Conservation (phyloP, 140 eudicot species). For the Bidens hawaiensis region DNA sequence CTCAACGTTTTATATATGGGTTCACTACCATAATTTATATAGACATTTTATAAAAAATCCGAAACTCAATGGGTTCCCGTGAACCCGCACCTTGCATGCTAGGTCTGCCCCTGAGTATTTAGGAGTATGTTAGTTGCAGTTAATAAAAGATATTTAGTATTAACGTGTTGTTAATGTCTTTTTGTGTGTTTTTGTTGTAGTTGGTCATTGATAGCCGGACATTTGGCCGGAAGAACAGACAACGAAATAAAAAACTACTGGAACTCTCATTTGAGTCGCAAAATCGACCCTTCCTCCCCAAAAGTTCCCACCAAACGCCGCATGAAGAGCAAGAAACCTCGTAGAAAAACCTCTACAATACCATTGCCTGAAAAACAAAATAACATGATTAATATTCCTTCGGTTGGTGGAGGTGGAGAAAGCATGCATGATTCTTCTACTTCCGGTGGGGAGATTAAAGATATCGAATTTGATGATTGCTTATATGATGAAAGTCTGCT, state of each 20-base stretch:
- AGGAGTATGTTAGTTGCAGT: no score
- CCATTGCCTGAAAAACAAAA: background rate
- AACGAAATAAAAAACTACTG: conserved; percentile 79
- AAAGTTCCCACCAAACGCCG: conserved; percentile 3
- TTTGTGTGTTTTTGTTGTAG: conserved; percentile 25
- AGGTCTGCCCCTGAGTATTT: no score
- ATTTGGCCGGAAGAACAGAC: conserved; percentile 76
- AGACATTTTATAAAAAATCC: no score
- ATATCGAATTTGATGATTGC: no score
- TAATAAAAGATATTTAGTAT: no score
- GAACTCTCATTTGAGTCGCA: conserved; percentile 74
- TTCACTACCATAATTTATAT: no score
- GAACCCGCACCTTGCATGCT: no score
- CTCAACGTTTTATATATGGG: no score
- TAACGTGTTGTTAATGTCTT: conserved; percentile 3
- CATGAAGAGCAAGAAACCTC: conserved; percentile 14
- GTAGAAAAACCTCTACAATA: background rate
- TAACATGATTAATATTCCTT: background rate
- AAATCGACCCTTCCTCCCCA: conserved; percentile 11
- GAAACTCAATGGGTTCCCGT: no score
- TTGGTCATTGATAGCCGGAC: conserved; percentile 70
- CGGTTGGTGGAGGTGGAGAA: background rate
- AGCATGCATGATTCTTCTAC: background rate
- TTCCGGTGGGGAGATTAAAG: background rate
- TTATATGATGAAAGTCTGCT: conserved; percentile 3